Evolutionary conservation across 257 asterid species (phyloP), one percentile per base, ranked within the genome.

Genomic region (Solanum rostratum): DNA sequence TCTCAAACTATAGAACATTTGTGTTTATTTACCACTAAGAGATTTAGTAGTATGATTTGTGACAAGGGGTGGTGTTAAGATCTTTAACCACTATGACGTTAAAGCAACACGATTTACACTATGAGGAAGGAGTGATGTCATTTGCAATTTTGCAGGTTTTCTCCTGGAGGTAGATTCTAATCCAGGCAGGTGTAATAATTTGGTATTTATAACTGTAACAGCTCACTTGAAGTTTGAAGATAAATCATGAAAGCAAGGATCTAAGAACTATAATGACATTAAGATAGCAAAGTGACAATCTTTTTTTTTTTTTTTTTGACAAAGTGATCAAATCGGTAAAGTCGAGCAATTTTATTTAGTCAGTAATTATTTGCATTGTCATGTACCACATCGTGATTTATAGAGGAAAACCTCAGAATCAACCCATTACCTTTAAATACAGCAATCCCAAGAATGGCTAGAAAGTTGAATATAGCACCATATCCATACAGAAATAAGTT

Each of bases 391-490:
- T 16, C 27, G 57, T 76, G 45, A 24, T 49, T 76, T 53, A 10
- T 15, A 24, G 82, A n/a, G 82, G 27, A 49, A 74, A 49, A 24
- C 82, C 82, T 78, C 82, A 78, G 82, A 78, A 50, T 78, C 63
- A 50, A 52, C 16, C 24, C 82, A 50, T 78, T 90, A 95, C 99
- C 99, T 91, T 94, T 93, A 83, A 95, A 80, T 49, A 95, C 78
- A 84, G 89, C 95, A 65, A 91, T 81, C 81, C 84, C 95, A 86
- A 97, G 94, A 84, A 97, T 94, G 50, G 97, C 99, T 16, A 97
- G 95, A 83, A 97, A 93, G 90, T 97, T 97, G 95, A 95, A 97
- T 85, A 97, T 91, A 43, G 99, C 99, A 84, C 99, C 99, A 88
- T 97, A 97, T 62, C 99, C 99, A 73, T 97, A 97, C 43, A 97